A percentile compares a stretch with the other conserved stretches of the same genome.
These are phyloP conservation scores for Acer yangbiense DNA, from an alignment of 345 rosid genomes.

Conservation along the genomic window DNA sequence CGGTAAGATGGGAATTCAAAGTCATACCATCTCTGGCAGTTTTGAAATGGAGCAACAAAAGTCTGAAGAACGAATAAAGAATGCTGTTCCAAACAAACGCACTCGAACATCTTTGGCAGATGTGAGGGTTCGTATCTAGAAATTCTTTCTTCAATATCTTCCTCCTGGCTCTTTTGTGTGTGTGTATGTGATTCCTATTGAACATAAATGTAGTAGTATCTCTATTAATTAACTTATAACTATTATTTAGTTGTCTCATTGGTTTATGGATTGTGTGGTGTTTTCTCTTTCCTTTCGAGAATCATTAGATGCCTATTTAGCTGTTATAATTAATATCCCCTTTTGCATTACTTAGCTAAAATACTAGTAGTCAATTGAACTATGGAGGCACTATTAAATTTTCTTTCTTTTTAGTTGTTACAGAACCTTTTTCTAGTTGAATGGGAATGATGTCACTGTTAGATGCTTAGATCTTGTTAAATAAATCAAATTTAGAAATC, in stretches of 20 bases:
- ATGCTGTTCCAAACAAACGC: slow-evolving; percentile 74
- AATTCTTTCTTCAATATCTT: slow-evolving; percentile 18
- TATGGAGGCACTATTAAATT: neutral
- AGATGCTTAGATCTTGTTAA: slow-evolving; percentile 4
- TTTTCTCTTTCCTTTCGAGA: neutral
- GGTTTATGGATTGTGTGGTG: slow-evolving; percentile 1
- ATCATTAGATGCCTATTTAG: neutral
- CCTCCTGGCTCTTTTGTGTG: neutral
- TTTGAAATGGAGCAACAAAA: slow-evolving; percentile 79
- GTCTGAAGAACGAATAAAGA: slow-evolving; percentile 74
- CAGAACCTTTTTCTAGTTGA: neutral
- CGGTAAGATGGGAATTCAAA: slow-evolving; percentile 78
- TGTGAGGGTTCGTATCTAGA: slow-evolving; percentile 52
- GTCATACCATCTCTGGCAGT: slow-evolving; percentile 52
- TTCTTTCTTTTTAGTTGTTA: neutral
- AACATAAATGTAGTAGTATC: neutral
- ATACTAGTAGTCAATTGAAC: neutral
- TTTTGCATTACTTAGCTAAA: neutral
- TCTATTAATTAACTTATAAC: slow-evolving; percentile 5
- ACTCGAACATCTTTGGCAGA: slow-evolving; percentile 92
- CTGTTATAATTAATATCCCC: slow-evolving; percentile 3
- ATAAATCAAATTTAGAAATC: neutral
- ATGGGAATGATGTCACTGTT: neutral
- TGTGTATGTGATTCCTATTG: neutral
- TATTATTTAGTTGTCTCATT: slow-evolving; percentile 2